Evolutionary conservation across 2,329 filamentous ascomycete genomes (phyloP), one percentile per base, ranked within the genome.

Genomic region (Colletotrichum agaves): DNA sequence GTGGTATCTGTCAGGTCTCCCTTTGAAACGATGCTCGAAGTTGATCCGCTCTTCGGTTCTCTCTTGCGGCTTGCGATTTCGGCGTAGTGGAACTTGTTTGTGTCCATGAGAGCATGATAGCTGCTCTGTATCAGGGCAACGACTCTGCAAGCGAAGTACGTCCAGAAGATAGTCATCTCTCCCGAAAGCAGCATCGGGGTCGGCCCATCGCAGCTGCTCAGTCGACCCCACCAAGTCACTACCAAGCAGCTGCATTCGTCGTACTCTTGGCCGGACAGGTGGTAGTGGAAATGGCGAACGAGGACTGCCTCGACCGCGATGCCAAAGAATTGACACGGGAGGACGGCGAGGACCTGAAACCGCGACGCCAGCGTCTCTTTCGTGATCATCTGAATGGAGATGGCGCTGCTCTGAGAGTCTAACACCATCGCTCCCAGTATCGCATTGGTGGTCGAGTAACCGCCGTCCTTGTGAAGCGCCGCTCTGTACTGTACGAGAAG

Each of bases 361-460:
- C 61, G 41, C 0, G 61, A 23, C 0, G 33, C 65, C 1, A 56
- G 8, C 0, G 61, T 65, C 13, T 64, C 23, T 13, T 68, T 65
- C 4, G 33, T 56, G 2, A 68, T 15, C 2, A 65, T 10, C 0
- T 21, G 33, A 11, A 68, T 55, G 0, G 49, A 61, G 0, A 61
- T 33, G 2, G 61, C 61, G 3, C 7, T 65, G 12, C 60, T 56
- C 10, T 68, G 49, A 1, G 65, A 53, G 4, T 68, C 55, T 5
- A 68, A 47, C 4, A 68, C 49, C 47, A 68, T 68, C 2, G 55
- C n/a, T 1, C 61, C 61, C 0, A 65, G 33, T 2, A 61, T 50
- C 10, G 43, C 19, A 6, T 60, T 31, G 4, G 47, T 17, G 1
- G 17, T 13, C 8, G 13, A 1, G 31, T 35, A 27, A 4, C 2